Percentiles rank a stretch among this genome's conserved stretches.
Conservation (phyloP, 805 yeast genomes). For the Jamesozyma piceae region DNA sequence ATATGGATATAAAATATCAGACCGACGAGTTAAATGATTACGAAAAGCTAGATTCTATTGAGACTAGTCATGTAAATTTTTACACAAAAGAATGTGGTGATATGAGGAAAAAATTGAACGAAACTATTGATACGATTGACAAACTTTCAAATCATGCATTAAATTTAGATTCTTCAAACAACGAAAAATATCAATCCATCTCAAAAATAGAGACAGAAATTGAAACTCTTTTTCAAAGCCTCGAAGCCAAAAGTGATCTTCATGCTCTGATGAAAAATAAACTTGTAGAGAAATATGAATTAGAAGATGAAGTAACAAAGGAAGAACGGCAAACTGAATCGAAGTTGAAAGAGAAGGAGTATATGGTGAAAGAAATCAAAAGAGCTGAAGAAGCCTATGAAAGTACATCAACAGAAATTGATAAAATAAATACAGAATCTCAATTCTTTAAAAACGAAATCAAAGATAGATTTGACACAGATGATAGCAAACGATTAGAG, state of each 20-base stretch:
- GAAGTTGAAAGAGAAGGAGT: slow-evolving; percentile 49
- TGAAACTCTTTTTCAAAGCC: slow-evolving; percentile 17
- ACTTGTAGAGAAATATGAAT: slow-evolving; percentile 30
- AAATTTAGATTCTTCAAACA: slow-evolving; percentile 26
- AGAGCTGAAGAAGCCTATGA: slow-evolving; percentile 42
- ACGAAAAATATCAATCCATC: slow-evolving; percentile 20
- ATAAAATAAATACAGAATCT: slow-evolving; percentile 9
- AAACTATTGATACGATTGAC: slow-evolving; percentile 18
- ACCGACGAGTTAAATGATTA: slow-evolving; percentile 40
- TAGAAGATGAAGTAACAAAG: slow-evolving; percentile 39
- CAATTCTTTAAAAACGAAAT: slow-evolving; percentile 11
- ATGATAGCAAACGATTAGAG: slow-evolving; percentile 4
- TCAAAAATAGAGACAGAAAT: slow-evolving; percentile 24
- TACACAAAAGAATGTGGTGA: slow-evolving; percentile 37
- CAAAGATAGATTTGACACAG: slow-evolving; percentile 6
- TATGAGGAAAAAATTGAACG: slow-evolving; percentile 40
- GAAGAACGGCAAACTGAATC: slow-evolving; percentile 39
- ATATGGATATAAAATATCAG: slow-evolving; percentile 36
- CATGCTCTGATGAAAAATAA: slow-evolving; percentile 12
- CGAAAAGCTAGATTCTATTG: slow-evolving; percentile 32
- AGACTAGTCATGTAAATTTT: slow-evolving; percentile 38
- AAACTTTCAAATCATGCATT: slow-evolving; percentile 25
- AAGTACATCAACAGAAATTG: slow-evolving; percentile 35
- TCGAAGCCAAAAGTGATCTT: slow-evolving; percentile 8
- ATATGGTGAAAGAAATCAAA: slow-evolving; percentile 50